Evolutionary conservation across 2,329 filamentous ascomycete species (phyloP).

Genomic region (Elsinoe australis): DNA sequence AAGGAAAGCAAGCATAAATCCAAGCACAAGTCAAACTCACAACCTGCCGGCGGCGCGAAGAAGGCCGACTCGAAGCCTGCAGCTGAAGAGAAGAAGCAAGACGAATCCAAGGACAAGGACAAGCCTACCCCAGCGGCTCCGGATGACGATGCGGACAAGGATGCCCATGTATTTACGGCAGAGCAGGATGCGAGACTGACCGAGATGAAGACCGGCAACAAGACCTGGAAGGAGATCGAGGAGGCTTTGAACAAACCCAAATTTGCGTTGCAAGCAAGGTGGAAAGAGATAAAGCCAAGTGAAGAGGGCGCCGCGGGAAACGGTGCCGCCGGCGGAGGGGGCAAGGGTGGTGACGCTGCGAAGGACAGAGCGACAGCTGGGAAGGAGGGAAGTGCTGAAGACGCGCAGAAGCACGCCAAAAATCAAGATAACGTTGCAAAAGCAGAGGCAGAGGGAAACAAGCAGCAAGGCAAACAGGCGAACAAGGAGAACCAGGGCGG

Average conservation of each 20-base stretch:
- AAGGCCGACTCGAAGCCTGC: neutral
- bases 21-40: neutral
- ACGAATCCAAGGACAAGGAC: neutral
- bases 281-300: slow-evolving; percentile 31
- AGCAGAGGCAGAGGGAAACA: too few species aligned
- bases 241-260: slow-evolving; percentile 27
- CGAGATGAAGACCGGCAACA: slow-evolving; percentile 29
- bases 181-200: slow-evolving; percentile 38
- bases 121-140: neutral
- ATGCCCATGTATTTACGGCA: slow-evolving; percentile 26
- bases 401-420: slow-evolving; percentile 11
- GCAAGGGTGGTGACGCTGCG: slow-evolving; percentile 20
- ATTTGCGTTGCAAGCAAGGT: slow-evolving; percentile 25
- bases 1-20: neutral
- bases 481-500: neutral
- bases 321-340: slow-evolving; percentile 16
- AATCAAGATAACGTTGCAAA: neutral
- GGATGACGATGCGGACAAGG: slow-evolving; percentile 6
- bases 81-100: neutral
- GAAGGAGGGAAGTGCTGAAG: slow-evolving; percentile 18
- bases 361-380: slow-evolving; percentile 21
- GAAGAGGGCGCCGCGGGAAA: slow-evolving; percentile 13
- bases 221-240: slow-evolving; percentile 29
- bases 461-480: neutral
- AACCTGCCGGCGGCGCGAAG: neutral